A percentile compares a stretch with the other conserved stretches of the same genome.
These are phyloP conservation scores for Lentinula sp. DNA, from an alignment of 768 basidiomycete genomes.

Conservation along the genomic window DNA sequence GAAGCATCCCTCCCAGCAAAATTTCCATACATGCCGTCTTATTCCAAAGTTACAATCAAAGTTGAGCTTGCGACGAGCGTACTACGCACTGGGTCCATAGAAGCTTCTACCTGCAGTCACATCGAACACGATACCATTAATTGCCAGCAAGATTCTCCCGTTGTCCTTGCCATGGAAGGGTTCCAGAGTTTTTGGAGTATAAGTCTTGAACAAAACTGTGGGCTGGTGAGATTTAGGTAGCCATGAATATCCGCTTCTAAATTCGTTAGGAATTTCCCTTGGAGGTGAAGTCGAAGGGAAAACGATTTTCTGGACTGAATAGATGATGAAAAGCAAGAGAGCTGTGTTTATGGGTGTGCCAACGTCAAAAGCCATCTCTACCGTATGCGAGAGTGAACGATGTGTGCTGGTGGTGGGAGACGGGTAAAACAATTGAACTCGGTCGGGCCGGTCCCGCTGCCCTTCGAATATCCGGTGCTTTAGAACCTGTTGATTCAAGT, in stretches of 20 bases:
- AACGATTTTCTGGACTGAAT: slow-evolving; percentile 67
- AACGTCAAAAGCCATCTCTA: slow-evolving; percentile 31
- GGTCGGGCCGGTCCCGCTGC: neutral
- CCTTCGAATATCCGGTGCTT: too few species aligned
- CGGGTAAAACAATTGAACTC: neutral
- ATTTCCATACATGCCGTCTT: slow-evolving; percentile 95
- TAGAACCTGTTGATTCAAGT: neutral
- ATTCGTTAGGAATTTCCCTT: slow-evolving; percentile 53
- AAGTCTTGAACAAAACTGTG: slow-evolving; percentile 70
- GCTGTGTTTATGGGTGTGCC: slow-evolving; percentile 79
- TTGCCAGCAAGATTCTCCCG: slow-evolving; percentile 78
- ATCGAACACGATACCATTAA: slow-evolving; percentile 87
- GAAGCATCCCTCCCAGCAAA: slow-evolving; percentile 97
- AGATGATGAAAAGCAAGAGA: slow-evolving; percentile 72
- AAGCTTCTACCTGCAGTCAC: slow-evolving; percentile 86
- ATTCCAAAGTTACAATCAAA: slow-evolving; percentile 1
- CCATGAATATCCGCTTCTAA: slow-evolving; percentile 88
- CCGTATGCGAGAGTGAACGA: neutral
- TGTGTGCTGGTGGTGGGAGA: neutral
- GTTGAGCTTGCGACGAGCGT: neutral
- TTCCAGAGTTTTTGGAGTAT: slow-evolving; percentile 70
- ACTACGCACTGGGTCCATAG: slow-evolving; percentile 83
- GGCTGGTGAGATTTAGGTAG: slow-evolving; percentile 80
- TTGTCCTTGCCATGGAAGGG: slow-evolving; percentile 61
- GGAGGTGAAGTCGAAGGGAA: slow-evolving; percentile 58